Percentiles rank a stretch among this genome's conserved stretches.
Conservation (phyloP, 1,284 basidiomycete genomes). For the Ganoderma multipileum region DNA sequence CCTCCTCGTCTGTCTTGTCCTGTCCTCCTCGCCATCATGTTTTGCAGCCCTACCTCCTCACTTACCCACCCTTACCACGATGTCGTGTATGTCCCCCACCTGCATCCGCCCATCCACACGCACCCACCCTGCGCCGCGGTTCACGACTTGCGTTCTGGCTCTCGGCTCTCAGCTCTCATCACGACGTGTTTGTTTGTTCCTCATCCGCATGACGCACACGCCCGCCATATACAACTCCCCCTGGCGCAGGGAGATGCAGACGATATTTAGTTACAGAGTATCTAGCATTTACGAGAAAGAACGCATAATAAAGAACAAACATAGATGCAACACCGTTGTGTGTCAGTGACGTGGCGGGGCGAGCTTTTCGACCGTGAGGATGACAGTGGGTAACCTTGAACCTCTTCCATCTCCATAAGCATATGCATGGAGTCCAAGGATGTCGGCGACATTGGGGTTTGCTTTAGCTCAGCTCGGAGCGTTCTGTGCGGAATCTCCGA, state of each 20-base stretch:
- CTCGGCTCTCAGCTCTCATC: not conserved
- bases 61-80: not conserved
- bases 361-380: too few relatives aligned
- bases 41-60: not conserved
- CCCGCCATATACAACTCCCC: too few relatives aligned
- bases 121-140: not conserved
- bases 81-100: not conserved
- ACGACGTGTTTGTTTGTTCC: not conserved
- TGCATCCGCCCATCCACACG: not conserved
- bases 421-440: too few relatives aligned
- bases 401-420: too few relatives aligned
- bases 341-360: too few relatives aligned
- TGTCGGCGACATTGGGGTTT: too few relatives aligned
- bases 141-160: not conserved
- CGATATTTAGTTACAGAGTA: conserved; percentile 4
- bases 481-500: too few relatives aligned
- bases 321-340: not conserved
- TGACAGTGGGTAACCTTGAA: too few relatives aligned
- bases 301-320: not conserved
- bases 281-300: not conserved
- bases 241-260: not conserved
- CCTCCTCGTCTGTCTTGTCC: not conserved
- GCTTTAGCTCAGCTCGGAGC: too few relatives aligned
- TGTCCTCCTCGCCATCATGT: conserved; percentile 9
- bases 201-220: not conserved